Evolutionary conservation across 2,329 filamentous ascomycete genomes (phyloP).

Genomic region (Stemphylium beticola): DNA sequence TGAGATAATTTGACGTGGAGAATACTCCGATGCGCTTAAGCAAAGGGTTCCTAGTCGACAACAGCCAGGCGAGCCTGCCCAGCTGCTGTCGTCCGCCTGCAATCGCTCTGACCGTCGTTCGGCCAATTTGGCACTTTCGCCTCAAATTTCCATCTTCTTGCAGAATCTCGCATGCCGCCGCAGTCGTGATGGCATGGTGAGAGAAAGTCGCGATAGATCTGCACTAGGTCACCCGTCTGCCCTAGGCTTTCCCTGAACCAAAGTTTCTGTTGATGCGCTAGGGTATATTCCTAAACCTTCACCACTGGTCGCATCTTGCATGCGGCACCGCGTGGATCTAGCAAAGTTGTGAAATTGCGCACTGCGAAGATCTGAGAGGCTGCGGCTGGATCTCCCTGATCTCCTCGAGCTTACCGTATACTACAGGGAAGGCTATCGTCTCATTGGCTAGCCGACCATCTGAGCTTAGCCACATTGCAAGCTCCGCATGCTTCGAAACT

Average conservation of each 20-base stretch:
- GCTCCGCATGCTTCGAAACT: slow-evolving; percentile 4
- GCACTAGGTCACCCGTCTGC: background rate
- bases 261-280: slow-evolving; percentile 4
- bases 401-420: slow-evolving; percentile 7
- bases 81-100: background rate
- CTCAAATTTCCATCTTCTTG: slow-evolving; percentile 1
- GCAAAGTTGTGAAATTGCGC: slow-evolving; percentile 6
- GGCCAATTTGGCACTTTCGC: background rate
- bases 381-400: slow-evolving; percentile 1
- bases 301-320: slow-evolving; percentile 3
- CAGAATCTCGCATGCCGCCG: background rate
- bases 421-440: background rate
- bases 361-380: background rate
- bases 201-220: background rate
- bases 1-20: slow-evolving; percentile 8
- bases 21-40: slow-evolving; percentile 12
- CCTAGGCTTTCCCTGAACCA: background rate
- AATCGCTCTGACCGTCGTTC: background rate
- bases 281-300: background rate
- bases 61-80: background rate
- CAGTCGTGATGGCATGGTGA: background rate
- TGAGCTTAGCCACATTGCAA: slow-evolving; percentile 9
- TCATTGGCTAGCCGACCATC: background rate
- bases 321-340: background rate
- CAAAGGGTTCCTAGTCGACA: slow-evolving; percentile 11